These are phyloP conservation scores for Apiospora rasikravindrae DNA, from an alignment of 2,329 filamentous ascomycete genomes.

Conservation along the genomic window DNA sequence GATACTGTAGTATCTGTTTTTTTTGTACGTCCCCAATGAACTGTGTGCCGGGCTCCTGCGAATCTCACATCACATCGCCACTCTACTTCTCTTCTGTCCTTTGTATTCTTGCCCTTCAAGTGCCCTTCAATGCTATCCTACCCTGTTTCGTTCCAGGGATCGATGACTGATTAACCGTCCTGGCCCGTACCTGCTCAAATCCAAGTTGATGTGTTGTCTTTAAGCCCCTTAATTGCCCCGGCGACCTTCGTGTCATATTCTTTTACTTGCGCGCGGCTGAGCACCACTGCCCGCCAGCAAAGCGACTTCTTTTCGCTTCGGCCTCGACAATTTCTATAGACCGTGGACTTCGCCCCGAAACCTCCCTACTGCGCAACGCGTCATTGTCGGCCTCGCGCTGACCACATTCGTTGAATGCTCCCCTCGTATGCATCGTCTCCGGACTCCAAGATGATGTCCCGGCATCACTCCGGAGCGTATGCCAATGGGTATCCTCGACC, in stretches of 20 bases:
- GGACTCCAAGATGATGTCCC: conserved; percentile 77
- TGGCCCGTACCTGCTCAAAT: neutral
- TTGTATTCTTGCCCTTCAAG: conserved; percentile 11
- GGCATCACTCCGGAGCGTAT: conserved; percentile 77
- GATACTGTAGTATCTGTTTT: conserved; percentile 10
- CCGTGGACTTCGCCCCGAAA: neutral
- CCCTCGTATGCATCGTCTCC: conserved; percentile 60
- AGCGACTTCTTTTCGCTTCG: neutral
- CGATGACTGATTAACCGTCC: conserved; percentile 4
- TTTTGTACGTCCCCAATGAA: conserved; percentile 13
- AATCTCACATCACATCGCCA: conserved; percentile 3
- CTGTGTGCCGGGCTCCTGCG: conserved; percentile 6
- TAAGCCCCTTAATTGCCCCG: conserved; percentile 17
- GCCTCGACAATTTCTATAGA: neutral
- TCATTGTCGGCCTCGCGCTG: conserved; percentile 11
- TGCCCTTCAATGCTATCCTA: conserved; percentile 5
- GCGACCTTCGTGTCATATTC: neutral
- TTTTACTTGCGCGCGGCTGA: neutral
- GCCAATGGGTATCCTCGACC: conserved; percentile 82
- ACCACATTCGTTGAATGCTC: conserved; percentile 53
- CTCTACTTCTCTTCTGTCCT: conserved; percentile 12
- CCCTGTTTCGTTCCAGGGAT: neutral
- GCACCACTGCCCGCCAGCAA: neutral
- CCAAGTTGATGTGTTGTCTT: conserved; percentile 13
- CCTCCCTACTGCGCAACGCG: neutral